Base-by-base conservation (phyloP, 1,139 yeast species). In the Nakaseomyces sp. region DNA sequence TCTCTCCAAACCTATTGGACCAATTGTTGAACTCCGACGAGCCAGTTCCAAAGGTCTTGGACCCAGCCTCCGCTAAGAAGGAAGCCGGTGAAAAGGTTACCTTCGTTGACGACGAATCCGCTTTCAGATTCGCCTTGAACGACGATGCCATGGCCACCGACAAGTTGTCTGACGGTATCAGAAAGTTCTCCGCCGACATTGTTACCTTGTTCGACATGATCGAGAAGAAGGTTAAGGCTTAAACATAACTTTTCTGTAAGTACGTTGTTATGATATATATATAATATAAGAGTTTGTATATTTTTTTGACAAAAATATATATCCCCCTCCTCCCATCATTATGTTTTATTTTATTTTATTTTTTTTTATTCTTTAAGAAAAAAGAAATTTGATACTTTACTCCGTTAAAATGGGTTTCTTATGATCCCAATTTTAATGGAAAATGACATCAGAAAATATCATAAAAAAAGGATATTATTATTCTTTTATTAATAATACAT, bases 91-190 rank as follows among this genome's bases (percentile, higher is more conserved):
- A 77, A 63, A 87, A 87, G 77, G 89, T 83, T 49, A 68, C 89
- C 31, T 91, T 69, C 72, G 73, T 91, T 54, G 79, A 87, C 63
- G 81, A 88, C 67, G 97, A 91, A 73, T 70, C 95, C 49, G 70
- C 75, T 52, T 91, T 91, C 91, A 84, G 96, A 78, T 85, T 80
- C 74, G 76, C 74, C 48, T 74, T 91, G 60, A 91, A 91, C 73
- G 95, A 91, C 69, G 97, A 91, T 68, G 93, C 94, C 55, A 91
- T 91, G 98, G 93, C 96, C 62, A 87, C 96, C 57, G 97, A 91
- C 75, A 93, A 91, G 77, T 81, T 93, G 66, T 71, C 96, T 57
- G 95, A 91, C 66, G 98, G 98, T 79, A 91, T 91, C 73, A 85
- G 97, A 77, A 79, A 81, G 70, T 91, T 91, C 71, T 87, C 96